Percentiles rank a stretch among this genome's conserved stretches.
Conservation (phyloP, 306 rosid species). For the Castanopsis chinensis region DNA sequence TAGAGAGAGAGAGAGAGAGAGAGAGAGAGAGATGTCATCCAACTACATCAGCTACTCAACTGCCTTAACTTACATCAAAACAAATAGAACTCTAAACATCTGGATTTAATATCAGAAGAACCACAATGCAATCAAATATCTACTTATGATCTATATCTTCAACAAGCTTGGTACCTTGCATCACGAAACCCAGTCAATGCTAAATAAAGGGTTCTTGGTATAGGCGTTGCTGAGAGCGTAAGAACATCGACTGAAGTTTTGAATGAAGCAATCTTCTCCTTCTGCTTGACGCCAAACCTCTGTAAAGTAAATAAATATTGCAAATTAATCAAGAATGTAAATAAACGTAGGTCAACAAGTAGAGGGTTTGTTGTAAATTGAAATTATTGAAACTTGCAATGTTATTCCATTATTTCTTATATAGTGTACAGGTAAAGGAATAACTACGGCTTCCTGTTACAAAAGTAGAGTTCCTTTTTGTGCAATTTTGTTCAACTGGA, state of each 20-base stretch:
- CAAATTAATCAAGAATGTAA: constrained; percentile 9
- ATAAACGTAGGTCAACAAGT: constrained; percentile 16
- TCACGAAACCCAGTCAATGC: constrained; percentile 98
- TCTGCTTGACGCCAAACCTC: constrained; percentile 99
- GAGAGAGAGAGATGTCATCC: background rate
- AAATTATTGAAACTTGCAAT: background rate
- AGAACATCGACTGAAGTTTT: constrained; percentile 94
- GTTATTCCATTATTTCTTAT: background rate
- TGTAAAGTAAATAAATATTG: constrained; percentile 34
- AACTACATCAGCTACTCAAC: constrained; percentile 17
- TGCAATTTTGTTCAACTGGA: background rate
- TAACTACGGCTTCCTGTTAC: background rate
- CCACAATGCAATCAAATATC: background rate
- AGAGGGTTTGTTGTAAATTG: constrained; percentile 24
- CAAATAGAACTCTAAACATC: background rate
- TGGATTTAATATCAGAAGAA: constrained; percentile 1
- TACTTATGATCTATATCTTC: constrained; percentile 11
- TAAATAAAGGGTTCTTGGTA: constrained; percentile 91
- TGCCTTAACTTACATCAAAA: constrained; percentile 4
- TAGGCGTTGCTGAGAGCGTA: constrained; percentile 93
- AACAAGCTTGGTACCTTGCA: constrained; percentile 68
- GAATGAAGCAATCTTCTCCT: constrained; percentile 92
- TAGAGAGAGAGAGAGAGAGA: background rate
- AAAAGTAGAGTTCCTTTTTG: background rate
- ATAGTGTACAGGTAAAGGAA: background rate